Evolutionary conservation across 2,329 filamentous ascomycete species (phyloP).

Genomic region (Neoscytalidium dimidiatum): DNA sequence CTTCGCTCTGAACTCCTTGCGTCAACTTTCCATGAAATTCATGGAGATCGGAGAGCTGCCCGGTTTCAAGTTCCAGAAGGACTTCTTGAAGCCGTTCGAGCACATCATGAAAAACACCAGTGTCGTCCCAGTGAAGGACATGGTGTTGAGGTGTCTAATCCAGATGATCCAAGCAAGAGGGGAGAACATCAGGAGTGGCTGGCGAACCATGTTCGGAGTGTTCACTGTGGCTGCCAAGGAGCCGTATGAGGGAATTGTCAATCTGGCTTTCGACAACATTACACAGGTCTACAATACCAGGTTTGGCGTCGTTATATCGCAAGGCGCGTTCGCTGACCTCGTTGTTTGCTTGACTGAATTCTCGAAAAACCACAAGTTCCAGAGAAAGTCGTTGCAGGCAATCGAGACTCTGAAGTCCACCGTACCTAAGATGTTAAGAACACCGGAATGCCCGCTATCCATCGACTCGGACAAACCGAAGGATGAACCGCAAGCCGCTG

Average conservation of each 20-base stretch:
- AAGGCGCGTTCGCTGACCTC: conserved; percentile 94
- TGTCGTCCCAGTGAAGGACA: conserved; percentile 92
- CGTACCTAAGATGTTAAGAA: conserved; percentile 91
- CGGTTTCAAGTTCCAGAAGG: conserved; percentile 99
- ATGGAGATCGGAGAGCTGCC: conserved; percentile 97
- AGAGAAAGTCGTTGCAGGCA: conserved; percentile 95
- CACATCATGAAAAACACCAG: conserved; percentile 93
- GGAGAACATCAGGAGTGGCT: conserved; percentile 95
- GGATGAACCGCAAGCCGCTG: conserved; percentile 50
- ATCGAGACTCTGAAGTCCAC: conserved; percentile 94
- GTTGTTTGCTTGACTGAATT: conserved; percentile 97
- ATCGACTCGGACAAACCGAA: conserved; percentile 58
- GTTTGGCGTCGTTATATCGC: conserved; percentile 93
- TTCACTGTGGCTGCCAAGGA: conserved; percentile 95
- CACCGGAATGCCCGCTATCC: conserved; percentile 90
- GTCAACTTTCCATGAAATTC: conserved; percentile 97
- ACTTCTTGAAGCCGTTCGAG: conserved; percentile 97
- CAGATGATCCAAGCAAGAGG: conserved; percentile 99
- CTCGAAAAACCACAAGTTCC: conserved; percentile 97
- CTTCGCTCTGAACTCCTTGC: conserved; percentile 91
- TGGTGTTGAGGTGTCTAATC: conserved; percentile 92
- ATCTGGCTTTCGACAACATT: conserved; percentile 95
- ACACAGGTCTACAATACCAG: conserved; percentile 93
- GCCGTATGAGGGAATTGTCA: conserved; percentile 92
- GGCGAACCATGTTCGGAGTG: conserved; percentile 99